Percentiles rank a stretch among this genome's conserved stretches.
Evolutionary conservation across 352 stramenopile genomes (phyloP).

Genomic region (Paralagenidium karlingii): DNA sequence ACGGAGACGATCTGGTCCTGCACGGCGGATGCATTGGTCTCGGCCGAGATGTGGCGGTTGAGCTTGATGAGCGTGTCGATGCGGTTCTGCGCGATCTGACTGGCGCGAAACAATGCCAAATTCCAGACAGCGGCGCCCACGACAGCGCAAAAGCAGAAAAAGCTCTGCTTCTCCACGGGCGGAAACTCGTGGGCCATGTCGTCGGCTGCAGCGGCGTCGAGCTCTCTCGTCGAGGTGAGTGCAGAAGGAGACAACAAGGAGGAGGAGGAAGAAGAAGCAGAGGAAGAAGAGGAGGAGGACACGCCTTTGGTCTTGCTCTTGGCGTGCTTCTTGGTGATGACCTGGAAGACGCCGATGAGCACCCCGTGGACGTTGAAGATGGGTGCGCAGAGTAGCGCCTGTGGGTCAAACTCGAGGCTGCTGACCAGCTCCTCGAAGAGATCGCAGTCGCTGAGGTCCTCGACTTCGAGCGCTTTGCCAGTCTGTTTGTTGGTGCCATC

Average conservation of each 20-base stretch:
- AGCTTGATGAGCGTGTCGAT: constrained; percentile 23
- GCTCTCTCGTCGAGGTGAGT: constrained; percentile 7
- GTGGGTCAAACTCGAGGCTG: constrained; percentile 46
- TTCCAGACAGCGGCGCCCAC: constrained; percentile 26
- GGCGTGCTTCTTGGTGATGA: constrained; percentile 33
- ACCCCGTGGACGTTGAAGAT: constrained; percentile 56
- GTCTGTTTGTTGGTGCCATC: constrained; percentile 53
- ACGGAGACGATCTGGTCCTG: constrained; percentile 25
- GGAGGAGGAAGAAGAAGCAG: background rate
- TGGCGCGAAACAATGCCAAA: constrained; percentile 14
- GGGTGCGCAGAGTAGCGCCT: constrained; percentile 32
- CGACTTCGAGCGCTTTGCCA: constrained; percentile 32
- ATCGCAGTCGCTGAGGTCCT: constrained; percentile 34
- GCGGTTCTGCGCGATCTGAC: constrained; percentile 16
- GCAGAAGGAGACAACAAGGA: background rate
- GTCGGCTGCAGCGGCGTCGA: too few relatives aligned
- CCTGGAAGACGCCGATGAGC: constrained; percentile 44
- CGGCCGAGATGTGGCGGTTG: constrained; percentile 22
- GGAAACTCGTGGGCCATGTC: too few relatives aligned
- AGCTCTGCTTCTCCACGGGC: constrained; percentile 18
- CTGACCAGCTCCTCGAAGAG: constrained; percentile 58
- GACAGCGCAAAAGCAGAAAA: constrained; percentile 23
- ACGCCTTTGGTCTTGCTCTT: too few relatives aligned
- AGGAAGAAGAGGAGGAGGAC: background rate
- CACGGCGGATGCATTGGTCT: constrained; percentile 16